phyloP scores from a whole-genome alignment of 1,139 yeast genomes.

The Insectozyma bohioensis region DNA sequence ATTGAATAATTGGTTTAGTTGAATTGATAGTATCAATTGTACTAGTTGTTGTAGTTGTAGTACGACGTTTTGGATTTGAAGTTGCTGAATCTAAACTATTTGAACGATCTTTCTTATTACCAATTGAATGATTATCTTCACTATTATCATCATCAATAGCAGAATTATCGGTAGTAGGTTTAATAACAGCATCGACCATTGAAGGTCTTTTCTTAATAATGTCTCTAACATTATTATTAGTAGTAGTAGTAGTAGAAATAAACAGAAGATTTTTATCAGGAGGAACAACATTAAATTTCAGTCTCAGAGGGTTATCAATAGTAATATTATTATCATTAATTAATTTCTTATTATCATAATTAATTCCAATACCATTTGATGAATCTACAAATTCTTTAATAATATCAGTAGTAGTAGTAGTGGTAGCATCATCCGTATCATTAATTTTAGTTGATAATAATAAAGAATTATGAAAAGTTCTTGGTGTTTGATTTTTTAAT shows the following conservation, averaged over 20 bases:
- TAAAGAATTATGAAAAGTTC: no score
- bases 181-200: constrained; percentile 1
- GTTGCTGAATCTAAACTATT: constrained; percentile 8
- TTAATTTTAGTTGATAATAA: no score
- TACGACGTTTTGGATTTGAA: constrained; percentile 6
- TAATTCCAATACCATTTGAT: background rate
- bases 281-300: constrained; percentile 6
- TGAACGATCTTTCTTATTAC: constrained; percentile 6
- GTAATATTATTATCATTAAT: background rate
- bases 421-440: no score
- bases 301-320: constrained; percentile 13
- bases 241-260: constrained; percentile 1
- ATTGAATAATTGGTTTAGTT: constrained; percentile 4
- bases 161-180: no score
- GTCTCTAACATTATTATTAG: no score
- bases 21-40: background rate
- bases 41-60: background rate
- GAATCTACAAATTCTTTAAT: background rate
- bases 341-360: background rate
- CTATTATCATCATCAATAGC: background rate
- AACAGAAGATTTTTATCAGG: constrained; percentile 9
- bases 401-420: no score
- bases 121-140: background rate
- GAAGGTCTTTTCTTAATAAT: no score
- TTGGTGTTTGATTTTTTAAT: background rate